Base-by-base conservation (phyloP, 2,329 filamentous ascomycete species). In the Penicillium oxalicum region DNA sequence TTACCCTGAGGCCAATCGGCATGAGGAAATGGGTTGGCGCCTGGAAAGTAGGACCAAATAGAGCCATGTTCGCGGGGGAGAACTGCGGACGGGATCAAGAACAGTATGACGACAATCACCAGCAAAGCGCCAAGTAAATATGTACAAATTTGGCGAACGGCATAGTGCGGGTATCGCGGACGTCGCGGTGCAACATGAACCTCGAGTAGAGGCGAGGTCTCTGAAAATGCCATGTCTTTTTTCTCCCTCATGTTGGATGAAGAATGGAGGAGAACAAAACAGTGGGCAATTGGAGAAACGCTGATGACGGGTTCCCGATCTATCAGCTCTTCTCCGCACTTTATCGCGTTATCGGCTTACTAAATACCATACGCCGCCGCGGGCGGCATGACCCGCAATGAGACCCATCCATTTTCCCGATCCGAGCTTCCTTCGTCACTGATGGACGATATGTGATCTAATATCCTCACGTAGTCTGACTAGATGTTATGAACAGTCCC, bases 141-240 rank as follows among this genome's bases (percentile, higher is more conserved):
- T 27, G 69, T 71, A 60, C 73, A 76, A 47, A 65, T 60, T 37
- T 67, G 70, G 29, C 72, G 72, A 27, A 76, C 55, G 9, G 61
- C 60, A 48, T 67, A 62, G 50, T 75, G 73, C 7, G 67, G 69
- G 51, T 74, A 73, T 49, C 71, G 67, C 48, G 64, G 66, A 43
- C 62, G 68, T 44, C 53, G 64, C 8, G 66, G 70, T 34, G 64
- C 65, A 49, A 74, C 67, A 45, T 61, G 57, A 40, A 75, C 70
- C 34, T 68, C 61, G 25, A 74, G 63, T 42, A 75, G 63, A 41
- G 73, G 73, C 5, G 72, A 73, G 12, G 61, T 64, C 58, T 73
- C 70, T 25, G 63, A 62, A 44, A 54, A 57, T 33, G 61, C 58
- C 68, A 70, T 70, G 44, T 47, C 45, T 54, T 45, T 43, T 54